A percentile compares a stretch with the other conserved stretches of the same genome.
These are phyloP conservation scores for Limonium bicolor DNA, from an alignment of 148 eudicot species.

Conservation along the genomic window DNA sequence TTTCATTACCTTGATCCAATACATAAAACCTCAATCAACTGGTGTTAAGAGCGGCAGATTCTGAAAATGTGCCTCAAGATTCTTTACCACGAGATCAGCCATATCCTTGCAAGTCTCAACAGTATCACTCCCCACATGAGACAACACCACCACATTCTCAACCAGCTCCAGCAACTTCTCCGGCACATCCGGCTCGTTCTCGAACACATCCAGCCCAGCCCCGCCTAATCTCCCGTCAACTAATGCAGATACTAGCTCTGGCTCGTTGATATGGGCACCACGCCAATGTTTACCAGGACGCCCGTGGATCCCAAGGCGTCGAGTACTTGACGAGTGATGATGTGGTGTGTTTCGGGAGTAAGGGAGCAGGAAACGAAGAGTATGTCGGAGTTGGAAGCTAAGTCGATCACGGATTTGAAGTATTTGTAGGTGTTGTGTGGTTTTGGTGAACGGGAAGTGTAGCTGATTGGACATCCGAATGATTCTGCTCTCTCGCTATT, in stretches of 20 bases:
- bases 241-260: slow-evolving; percentile 60
- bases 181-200: slow-evolving; percentile 70
- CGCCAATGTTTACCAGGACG: slow-evolving; percentile 57
- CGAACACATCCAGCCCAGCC: slow-evolving; percentile 76
- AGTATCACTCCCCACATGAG: slow-evolving; percentile 73
- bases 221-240: slow-evolving; percentile 79
- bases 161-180: slow-evolving; percentile 53
- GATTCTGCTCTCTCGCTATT: slow-evolving; percentile 76
- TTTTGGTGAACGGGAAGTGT: slow-evolving; percentile 59
- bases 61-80: slow-evolving; percentile 74
- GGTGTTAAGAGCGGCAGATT: slow-evolving; percentile 57
- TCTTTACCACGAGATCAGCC: slow-evolving; percentile 77
- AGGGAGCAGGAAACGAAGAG: slow-evolving; percentile 47
- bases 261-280: slow-evolving; percentile 65
- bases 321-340: slow-evolving; percentile 46
- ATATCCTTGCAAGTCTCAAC: slow-evolving; percentile 58
- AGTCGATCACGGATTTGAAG: slow-evolving; percentile 25
- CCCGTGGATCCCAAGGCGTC: slow-evolving; percentile 60
- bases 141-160: slow-evolving; percentile 63
- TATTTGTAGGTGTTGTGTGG: slow-evolving; percentile 25
- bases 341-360: slow-evolving; percentile 48
- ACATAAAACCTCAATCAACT: slow-evolving; percentile 51
- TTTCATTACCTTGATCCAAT: too few relatives aligned
- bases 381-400: slow-evolving; percentile 45
- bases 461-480: slow-evolving; percentile 63